These are phyloP conservation scores for Suillus luteus DNA, from an alignment of 768 basidiomycete genomes.

Conservation along the genomic window DNA sequence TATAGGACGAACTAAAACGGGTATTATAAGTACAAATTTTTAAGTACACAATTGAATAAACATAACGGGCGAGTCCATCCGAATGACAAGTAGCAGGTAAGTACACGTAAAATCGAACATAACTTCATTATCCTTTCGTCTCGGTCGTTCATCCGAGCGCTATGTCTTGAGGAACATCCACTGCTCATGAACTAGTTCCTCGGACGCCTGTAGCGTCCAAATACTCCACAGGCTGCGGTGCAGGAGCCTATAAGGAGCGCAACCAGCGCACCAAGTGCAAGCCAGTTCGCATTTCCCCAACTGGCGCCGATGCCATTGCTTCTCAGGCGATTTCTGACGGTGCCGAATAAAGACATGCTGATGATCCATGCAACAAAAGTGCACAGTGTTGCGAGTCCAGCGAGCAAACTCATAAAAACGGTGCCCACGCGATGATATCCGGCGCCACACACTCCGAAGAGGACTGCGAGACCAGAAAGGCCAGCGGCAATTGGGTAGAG, in stretches of 20 bases:
- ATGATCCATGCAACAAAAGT: constrained; percentile 72
- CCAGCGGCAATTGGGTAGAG: constrained; percentile 80
- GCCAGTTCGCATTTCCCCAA: constrained; percentile 83
- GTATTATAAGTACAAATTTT: not conserved
- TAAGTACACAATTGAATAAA: not conserved
- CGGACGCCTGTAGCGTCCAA: constrained; percentile 57
- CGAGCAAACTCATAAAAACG: constrained; percentile 71
- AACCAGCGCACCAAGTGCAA: constrained; percentile 73
- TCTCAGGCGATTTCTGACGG: constrained; percentile 60
- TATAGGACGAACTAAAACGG: not conserved
- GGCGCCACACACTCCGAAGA: constrained; percentile 70
- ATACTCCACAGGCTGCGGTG: constrained; percentile 63
- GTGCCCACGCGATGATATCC: constrained; percentile 70
- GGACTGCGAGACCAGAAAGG: constrained; percentile 60
- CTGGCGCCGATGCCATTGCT: constrained; percentile 48
- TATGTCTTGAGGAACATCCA: not conserved
- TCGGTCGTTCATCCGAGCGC: not conserved
- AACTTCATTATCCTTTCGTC: not conserved
- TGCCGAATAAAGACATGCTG: constrained; percentile 80
- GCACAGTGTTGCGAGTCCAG: constrained; percentile 64
- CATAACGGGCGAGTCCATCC: not conserved
- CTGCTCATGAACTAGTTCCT: constrained; percentile 15
- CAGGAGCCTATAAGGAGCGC: constrained; percentile 70
- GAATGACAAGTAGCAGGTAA: not conserved
- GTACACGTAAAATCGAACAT: not conserved